These are phyloP conservation scores for Persicaria maculosa DNA, from an alignment of 148 eudicot species.

Conservation along the genomic window DNA sequence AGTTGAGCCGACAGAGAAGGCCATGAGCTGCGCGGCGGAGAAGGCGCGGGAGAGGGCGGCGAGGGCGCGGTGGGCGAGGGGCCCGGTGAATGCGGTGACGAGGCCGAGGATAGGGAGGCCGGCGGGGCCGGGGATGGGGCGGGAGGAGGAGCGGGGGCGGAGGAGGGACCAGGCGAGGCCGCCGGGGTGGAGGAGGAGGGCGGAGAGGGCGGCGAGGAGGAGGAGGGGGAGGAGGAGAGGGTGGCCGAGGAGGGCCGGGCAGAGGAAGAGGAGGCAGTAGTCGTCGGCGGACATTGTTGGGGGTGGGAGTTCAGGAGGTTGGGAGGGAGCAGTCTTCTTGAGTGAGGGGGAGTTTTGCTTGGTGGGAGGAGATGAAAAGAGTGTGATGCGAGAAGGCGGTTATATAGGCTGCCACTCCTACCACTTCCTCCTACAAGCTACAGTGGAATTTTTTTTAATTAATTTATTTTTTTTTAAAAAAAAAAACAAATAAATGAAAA, in stretches of 20 bases:
- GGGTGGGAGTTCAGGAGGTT: background rate
- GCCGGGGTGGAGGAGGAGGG: conserved; percentile 55
- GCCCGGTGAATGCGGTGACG: conserved; percentile 31
- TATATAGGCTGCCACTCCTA: too few relatives aligned
- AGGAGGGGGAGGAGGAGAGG: conserved; percentile 20
- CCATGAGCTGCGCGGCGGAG: conserved; percentile 44
- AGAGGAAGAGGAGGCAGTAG: conserved; percentile 6
- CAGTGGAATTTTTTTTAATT: too few relatives aligned
- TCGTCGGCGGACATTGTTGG: conserved; percentile 20
- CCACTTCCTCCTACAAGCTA: too few relatives aligned
- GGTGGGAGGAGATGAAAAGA: conserved; percentile 1
- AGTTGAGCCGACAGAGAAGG: conserved; percentile 78
- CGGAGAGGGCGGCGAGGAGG: conserved; percentile 25
- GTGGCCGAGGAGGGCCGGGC: conserved; percentile 13
- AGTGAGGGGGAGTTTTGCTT: background rate
- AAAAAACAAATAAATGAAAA: too few relatives aligned
- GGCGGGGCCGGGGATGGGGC: conserved; percentile 60
- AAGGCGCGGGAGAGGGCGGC: conserved; percentile 19
- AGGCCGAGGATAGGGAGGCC: conserved; percentile 62
- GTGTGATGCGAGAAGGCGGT: background rate
- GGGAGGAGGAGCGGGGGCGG: background rate
- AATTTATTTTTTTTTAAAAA: too few relatives aligned
- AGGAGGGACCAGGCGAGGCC: conserved; percentile 72
- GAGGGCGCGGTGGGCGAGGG: conserved; percentile 45
- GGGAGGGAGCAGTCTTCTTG: background rate